Evolutionary conservation across 257 asterid genomes (phyloP).

Genomic region (Linderniella brevidens): DNA sequence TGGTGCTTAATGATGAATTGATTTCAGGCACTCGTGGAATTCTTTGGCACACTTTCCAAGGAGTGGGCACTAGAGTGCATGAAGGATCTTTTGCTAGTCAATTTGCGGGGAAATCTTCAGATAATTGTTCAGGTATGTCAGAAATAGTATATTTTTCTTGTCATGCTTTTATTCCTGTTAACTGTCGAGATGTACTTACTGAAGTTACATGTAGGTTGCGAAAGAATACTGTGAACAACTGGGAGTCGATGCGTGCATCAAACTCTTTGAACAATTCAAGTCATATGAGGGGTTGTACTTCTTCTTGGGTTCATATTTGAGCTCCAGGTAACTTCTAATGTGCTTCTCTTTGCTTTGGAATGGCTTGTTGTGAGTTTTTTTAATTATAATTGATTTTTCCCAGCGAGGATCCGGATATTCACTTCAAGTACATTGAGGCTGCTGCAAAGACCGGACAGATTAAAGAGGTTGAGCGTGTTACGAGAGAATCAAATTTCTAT

Average conservation of each 20-base stretch:
- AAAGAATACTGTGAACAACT: conserved; percentile 95
- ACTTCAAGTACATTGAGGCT: conserved; percentile 95
- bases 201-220: conserved; percentile 46
- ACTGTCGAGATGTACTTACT: conserved; percentile 4
- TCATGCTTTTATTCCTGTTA: no score
- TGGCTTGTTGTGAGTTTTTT: background rate
- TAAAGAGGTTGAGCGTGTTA: conserved; percentile 98
- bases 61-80: conserved; percentile 99
- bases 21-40: conserved; percentile 81
- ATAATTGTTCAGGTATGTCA: conserved; percentile 88
- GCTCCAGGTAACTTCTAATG: conserved; percentile 56
- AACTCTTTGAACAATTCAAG: conserved; percentile 92
- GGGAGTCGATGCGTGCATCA: conserved; percentile 91
- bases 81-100: conserved; percentile 94
- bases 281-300: conserved; percentile 93
- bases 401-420: conserved; percentile 99
- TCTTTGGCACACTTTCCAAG: conserved; percentile 83
- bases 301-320: conserved; percentile 94
- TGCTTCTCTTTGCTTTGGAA: conserved; percentile 1
- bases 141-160: background rate
- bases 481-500: conserved; percentile 94
- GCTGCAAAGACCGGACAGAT: conserved; percentile 99
- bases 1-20: conserved; percentile 13
- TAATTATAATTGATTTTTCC: conserved; percentile 14
- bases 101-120: conserved; percentile 97